Conservation (phyloP, 257 asterid genomes). For the Gentiana dahurica region DNA sequence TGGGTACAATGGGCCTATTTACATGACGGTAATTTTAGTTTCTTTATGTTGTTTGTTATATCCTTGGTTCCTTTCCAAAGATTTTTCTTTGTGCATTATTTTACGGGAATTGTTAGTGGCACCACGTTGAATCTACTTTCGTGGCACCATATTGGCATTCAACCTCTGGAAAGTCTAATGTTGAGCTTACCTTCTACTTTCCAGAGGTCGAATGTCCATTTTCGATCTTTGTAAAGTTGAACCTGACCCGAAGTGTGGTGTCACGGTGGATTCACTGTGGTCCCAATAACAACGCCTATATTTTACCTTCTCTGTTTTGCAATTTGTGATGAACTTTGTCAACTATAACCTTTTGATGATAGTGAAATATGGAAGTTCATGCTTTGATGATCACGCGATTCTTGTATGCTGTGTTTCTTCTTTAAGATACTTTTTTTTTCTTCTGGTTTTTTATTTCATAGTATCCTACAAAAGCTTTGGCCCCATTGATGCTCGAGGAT, state of each 20-base stretch:
- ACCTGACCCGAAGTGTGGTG: no score
- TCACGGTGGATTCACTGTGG: no score
- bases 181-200: no score
- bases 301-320: background rate
- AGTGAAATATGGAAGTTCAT: background rate
- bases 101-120: no score
- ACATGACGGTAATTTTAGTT: constrained; percentile 68
- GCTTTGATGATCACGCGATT: background rate
- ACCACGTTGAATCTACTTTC: no score
- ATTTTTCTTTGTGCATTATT: no score
- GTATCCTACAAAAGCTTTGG: constrained; percentile 97
- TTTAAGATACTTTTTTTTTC: background rate
- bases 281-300: background rate
- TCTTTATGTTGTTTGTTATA: background rate
- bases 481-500: constrained; percentile 83
- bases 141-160: no score
- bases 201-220: no score
- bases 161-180: no score
- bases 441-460: constrained; percentile 17
- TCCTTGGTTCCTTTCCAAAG: no score
- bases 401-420: background rate
- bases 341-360: background rate
- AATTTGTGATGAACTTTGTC: background rate
- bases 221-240: no score
- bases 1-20: constrained; percentile 89